A percentile compares a stretch with the other conserved stretches of the same genome.
Conservation (phyloP, 176 grass and related monocot genomes). For the Phragmites australis region DNA sequence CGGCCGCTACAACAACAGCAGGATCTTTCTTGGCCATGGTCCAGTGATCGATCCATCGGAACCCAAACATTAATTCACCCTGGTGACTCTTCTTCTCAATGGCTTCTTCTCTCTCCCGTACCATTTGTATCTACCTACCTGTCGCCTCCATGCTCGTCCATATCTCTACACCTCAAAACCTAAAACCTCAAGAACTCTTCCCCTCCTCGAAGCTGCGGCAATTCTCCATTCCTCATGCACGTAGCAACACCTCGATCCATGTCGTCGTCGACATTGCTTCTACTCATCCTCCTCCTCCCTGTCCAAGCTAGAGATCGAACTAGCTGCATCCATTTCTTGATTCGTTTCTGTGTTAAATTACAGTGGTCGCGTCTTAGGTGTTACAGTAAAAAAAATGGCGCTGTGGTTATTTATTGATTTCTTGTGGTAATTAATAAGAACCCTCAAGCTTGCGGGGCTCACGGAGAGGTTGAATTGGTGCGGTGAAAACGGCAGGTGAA, state of each 20-base stretch:
- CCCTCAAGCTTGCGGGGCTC: constrained; percentile 53
- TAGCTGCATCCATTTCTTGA: constrained; percentile 49
- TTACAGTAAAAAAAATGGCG: constrained; percentile 44
- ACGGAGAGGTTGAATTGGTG: constrained; percentile 31
- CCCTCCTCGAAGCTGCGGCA: constrained; percentile 33
- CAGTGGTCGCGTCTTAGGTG: constrained; percentile 35
- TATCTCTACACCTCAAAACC: constrained; percentile 41
- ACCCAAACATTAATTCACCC: neutral
- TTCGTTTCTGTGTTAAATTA: constrained; percentile 53
- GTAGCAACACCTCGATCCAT: constrained; percentile 33
- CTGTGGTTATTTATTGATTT: constrained; percentile 92
- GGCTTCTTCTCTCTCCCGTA: constrained; percentile 30
- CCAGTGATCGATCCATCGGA: constrained; percentile 47
- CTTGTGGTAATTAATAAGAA: constrained; percentile 77
- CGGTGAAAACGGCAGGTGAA: constrained; percentile 42
- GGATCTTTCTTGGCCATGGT: constrained; percentile 98
- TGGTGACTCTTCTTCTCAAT: constrained; percentile 38
- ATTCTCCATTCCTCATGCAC: constrained; percentile 45
- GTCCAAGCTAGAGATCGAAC: neutral
- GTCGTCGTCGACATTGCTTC: constrained; percentile 16
- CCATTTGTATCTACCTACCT: constrained; percentile 70
- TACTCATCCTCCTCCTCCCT: neutral
- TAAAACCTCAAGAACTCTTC: constrained; percentile 35
- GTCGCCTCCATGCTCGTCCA: constrained; percentile 30
- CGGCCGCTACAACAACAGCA: constrained; percentile 57